These are phyloP conservation scores for Hirsutella minnesotensis DNA, from an alignment of 2,329 filamentous ascomycete species.

Conservation along the genomic window DNA sequence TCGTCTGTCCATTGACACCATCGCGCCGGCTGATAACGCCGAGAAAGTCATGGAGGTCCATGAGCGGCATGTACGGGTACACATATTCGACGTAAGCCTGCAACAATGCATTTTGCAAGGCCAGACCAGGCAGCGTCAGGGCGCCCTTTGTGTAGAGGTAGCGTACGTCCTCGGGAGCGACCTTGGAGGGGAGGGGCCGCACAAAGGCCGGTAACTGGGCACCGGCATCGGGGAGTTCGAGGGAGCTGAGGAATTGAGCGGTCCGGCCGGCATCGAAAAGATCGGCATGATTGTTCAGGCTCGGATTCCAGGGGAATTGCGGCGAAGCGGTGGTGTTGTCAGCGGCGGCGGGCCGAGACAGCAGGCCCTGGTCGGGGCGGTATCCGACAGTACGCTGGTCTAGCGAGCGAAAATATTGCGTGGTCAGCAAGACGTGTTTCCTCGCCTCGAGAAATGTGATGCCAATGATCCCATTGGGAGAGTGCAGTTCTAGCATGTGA, in stretches of 20 bases:
- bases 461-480: no score
- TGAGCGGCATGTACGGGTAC: constrained; percentile 84
- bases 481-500: constrained; percentile 6
- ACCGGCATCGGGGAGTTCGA: constrained; percentile 32
- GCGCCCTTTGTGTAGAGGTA: constrained; percentile 81
- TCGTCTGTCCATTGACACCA: constrained; percentile 59
- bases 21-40: constrained; percentile 52
- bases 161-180: constrained; percentile 69
- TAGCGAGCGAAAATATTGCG: constrained; percentile 4
- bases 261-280: constrained; percentile 27
- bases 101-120: constrained; percentile 69
- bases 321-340: constrained; percentile 12
- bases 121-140: constrained; percentile 57
- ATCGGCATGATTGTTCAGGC: constrained; percentile 14
- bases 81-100: constrained; percentile 80
- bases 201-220: constrained; percentile 56
- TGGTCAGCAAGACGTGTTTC: not conserved
- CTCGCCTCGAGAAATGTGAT: not conserved
- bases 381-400: constrained; percentile 24
- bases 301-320: constrained; percentile 10
- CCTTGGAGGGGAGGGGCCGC: constrained; percentile 64
- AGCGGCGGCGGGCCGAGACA: constrained; percentile 9
- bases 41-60: constrained; percentile 56
- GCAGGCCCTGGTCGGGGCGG: constrained; percentile 18
- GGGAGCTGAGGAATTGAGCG: constrained; percentile 31